Base-by-base conservation (phyloP, 2,329 filamentous ascomycete species). In the Pyrenochaeta sp. region DNA sequence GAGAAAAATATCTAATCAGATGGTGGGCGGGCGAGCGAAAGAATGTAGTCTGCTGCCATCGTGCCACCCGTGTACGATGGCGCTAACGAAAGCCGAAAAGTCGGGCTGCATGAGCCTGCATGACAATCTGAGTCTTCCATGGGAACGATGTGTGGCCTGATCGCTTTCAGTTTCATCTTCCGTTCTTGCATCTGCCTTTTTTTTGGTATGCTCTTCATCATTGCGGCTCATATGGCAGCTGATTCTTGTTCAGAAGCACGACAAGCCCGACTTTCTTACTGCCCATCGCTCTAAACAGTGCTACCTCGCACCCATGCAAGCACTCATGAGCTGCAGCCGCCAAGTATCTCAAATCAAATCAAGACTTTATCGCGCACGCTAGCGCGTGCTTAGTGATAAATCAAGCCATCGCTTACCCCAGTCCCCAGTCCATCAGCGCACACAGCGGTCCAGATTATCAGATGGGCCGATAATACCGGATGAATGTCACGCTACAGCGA, bases 401-500 rank as follows among this genome's bases (percentile, higher is more conserved):
- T 30, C 50, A 51, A 51, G 54, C 57, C 54, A 24, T 64, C 58
- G 66, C 64, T 61, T 64, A 62, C 53, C 61, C 61, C 52, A 43
- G 19, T 39, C 50, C 52, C 19, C 47, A 43, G 58, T 52, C 65
- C 57, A 59, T 57, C 45, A 40, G 28, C 28, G 28, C 28, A 30
- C 28, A 30, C 28, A 30, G 22, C 40, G 62, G 63, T 61, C 69
- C 64, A 68, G 68, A 71, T 71, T 70, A 72, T 70, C 69, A 69
- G 67, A 72, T 72, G 64, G 68, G 32, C 65, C 64, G 68, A 71
- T 72, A 64, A 62, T 19, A 54, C 27, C 53, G 40, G 51, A 30
- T 46, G 46, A 54, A 39, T 52, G 57, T 47, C 53, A 55, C 50
- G 49, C 59, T 60, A 54, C 55, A 52, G 28, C 63, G 19, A 60